Conservation (phyloP, 768 basidiomycete species). For the Agaricus bisporus region DNA sequence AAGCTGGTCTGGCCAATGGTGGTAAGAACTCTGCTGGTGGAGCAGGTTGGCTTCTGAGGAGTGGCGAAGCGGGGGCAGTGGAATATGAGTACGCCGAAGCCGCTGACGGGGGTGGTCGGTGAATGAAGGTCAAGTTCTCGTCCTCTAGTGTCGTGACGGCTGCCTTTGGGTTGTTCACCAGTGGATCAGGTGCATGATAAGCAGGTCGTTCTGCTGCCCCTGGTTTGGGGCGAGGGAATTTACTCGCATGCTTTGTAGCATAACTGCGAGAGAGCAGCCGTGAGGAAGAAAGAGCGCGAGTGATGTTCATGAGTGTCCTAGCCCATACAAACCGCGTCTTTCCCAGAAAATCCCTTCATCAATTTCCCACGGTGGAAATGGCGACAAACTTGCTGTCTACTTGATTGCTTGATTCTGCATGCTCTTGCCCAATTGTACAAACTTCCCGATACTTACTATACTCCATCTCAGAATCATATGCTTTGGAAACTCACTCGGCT, state of each 20-base stretch:
- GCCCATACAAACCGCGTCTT: neutral
- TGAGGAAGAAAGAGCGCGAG: constrained; percentile 19
- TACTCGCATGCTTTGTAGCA: constrained; percentile 26
- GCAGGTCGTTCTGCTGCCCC: constrained; percentile 50
- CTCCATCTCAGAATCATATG: too few relatives aligned
- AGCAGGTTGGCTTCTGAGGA: constrained; percentile 41
- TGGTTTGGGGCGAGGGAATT: constrained; percentile 42
- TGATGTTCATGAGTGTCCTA: constrained; percentile 5
- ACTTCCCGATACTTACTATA: too few relatives aligned
- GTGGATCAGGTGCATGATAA: constrained; percentile 52
- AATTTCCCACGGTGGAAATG: constrained; percentile 8
- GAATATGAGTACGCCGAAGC: constrained; percentile 70
- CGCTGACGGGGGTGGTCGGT: constrained; percentile 76
- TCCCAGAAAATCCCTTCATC: constrained; percentile 1
- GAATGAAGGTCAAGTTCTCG: constrained; percentile 69
- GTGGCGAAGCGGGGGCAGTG: constrained; percentile 63
- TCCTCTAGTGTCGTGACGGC: constrained; percentile 43
- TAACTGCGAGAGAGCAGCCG: constrained; percentile 30
- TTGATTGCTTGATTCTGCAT: too few relatives aligned
- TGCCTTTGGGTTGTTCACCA: constrained; percentile 46
- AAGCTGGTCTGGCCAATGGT: constrained; percentile 39
- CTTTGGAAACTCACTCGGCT: too few relatives aligned
- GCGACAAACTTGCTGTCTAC: too few relatives aligned
- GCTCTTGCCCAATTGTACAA: too few relatives aligned
- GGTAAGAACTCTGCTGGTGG: constrained; percentile 31